Evolutionary conservation across 768 basidiomycete species (phyloP), one percentile per base, ranked within the genome.

Genomic region (Coprinellus micaceus): DNA sequence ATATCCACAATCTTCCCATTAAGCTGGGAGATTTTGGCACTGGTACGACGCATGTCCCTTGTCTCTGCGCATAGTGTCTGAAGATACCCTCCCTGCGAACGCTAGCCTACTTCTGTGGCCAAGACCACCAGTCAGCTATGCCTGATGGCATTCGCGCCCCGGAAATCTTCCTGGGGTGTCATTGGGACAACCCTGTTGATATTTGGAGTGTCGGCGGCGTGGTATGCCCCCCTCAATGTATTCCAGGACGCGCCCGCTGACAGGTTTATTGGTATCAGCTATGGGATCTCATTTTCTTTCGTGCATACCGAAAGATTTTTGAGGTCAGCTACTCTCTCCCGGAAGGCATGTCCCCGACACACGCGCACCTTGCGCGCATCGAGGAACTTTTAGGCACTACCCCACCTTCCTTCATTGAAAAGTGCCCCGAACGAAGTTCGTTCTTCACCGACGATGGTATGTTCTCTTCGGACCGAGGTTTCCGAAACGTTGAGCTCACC

Each of bases 161-260:
- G 7, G 68, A 69, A 53, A 59, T 69, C 36, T 64, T 61, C 48
- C 63, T 70, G 24, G 49, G 60, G 5, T 57, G 57, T 33, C 48
- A 54, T 4, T 61, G 66, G 66, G 48, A 54, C 17, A 47, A 63
- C 3, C 33, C 64, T 5, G 60, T 67, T 30, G 66, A 69, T 39
- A 67, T 68, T 28, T 69, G 64, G 68, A 56, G 57, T 21, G 44
- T 69, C 22, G 68, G 66, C 33, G 6, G 33, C 13, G 6, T 33
- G 33, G 33, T 33, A 33, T 33, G 33, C 7, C 33, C 33, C 13
- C 33, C 33, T 13, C 6, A 13, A 33, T 6, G 13, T 13, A 33
- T 33, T 6, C n/a, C 33, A 33, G 33, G 6, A 6, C 33, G 33
- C 33, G 33, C 7, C 6, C 33, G 33, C 33, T 33, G 33, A 33